Conservation (phyloP, 1,284 basidiomycete genomes). For the Athelia sp. region DNA sequence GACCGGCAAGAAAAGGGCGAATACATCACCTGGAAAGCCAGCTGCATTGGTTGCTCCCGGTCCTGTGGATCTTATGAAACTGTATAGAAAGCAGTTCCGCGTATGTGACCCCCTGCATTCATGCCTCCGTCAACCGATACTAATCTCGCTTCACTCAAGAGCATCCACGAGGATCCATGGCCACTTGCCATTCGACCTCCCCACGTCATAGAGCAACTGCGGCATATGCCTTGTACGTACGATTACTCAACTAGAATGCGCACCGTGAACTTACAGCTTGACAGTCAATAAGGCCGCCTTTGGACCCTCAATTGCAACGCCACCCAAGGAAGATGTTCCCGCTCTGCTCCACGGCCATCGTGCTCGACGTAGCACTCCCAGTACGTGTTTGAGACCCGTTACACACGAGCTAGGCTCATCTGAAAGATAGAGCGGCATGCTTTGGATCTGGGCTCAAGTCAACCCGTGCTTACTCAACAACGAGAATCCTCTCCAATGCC, state of each 20-base stretch:
- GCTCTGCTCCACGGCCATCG: neutral
- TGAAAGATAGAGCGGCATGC: neutral
- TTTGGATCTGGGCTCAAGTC: conserved; percentile 4
- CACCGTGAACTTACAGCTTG: neutral
- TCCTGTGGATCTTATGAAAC: neutral
- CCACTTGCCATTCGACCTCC: neutral
- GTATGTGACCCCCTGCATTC: neutral
- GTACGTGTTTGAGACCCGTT: neutral
- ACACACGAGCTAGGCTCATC: neutral
- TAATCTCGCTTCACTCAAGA: no score
- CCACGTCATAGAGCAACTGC: neutral
- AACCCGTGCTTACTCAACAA: neutral
- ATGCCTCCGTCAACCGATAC: no score
- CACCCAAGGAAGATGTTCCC: neutral
- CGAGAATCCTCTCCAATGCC: neutral
- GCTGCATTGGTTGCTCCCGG: neutral
- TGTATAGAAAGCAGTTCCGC: neutral
- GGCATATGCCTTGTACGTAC: neutral
- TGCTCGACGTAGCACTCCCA: neutral
- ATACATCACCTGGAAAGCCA: neutral
- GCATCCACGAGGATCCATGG: neutral
- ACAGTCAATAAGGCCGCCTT: neutral
- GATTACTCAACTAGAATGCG: neutral
- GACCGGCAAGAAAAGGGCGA: neutral
- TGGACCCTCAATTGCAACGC: neutral